Conservation (phyloP, 768 basidiomycete species). For the Pleurotus tuber-regium region DNA sequence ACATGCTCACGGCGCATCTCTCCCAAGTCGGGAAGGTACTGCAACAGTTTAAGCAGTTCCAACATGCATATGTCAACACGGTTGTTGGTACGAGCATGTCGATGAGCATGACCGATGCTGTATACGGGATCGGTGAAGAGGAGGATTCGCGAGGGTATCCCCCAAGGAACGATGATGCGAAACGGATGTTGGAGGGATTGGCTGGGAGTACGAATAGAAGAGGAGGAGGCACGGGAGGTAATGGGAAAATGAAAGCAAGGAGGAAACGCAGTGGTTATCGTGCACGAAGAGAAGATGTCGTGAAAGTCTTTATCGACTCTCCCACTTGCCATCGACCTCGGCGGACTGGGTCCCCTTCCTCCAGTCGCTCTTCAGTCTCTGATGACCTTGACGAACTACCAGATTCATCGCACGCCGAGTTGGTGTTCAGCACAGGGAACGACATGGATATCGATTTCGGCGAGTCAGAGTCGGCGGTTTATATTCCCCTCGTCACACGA, state of each 20-base stretch:
- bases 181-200: no score
- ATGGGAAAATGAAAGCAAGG: background rate
- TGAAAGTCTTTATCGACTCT: background rate
- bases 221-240: background rate
- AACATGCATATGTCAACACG: background rate
- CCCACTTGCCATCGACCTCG: background rate
- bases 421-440: no score
- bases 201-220: no score
- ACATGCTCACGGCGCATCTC: no score
- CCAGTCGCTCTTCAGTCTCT: background rate
- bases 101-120: background rate
- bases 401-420: background rate
- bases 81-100: background rate
- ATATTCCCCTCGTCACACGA: background rate
- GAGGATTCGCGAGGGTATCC: no score
- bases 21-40: background rate
- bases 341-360: background rate
- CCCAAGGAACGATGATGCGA: no score
- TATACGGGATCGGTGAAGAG: no score
- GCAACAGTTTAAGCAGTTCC: slow-evolving; percentile 1
- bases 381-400: no score
- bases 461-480: background rate
- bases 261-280: slow-evolving; percentile 1
- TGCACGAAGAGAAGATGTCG: background rate
- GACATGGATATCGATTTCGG: background rate